Evolutionary conservation across 2,329 filamentous ascomycete genomes (phyloP).

Genomic region (Trichophyton rubrum): DNA sequence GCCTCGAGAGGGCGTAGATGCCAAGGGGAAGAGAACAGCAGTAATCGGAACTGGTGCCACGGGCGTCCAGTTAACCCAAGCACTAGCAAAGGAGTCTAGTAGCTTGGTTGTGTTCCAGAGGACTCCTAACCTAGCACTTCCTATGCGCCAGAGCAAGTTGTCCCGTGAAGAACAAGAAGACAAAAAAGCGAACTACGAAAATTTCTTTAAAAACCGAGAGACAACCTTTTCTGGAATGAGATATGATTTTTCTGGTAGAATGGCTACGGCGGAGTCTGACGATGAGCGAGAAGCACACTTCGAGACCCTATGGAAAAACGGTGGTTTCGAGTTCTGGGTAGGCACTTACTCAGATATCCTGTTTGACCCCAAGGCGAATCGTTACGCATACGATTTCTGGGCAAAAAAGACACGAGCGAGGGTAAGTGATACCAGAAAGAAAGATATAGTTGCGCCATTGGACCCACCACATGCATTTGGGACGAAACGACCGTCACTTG

Average conservation of each 20-base stretch:
- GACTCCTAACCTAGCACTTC: slow-evolving; percentile 52
- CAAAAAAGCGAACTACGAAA: slow-evolving; percentile 31
- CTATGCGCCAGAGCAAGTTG: slow-evolving; percentile 44
- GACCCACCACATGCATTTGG: slow-evolving; percentile 45
- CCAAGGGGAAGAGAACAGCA: slow-evolving; percentile 46
- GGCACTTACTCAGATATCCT: slow-evolving; percentile 41
- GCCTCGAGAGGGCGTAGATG: slow-evolving; percentile 45
- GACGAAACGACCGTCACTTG: slow-evolving; percentile 39
- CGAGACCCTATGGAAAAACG: slow-evolving; percentile 38
- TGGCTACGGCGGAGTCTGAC: slow-evolving; percentile 41
- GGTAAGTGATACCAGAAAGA: slow-evolving; percentile 38
- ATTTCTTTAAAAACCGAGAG: slow-evolving; percentile 40
- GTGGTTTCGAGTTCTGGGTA: slow-evolving; percentile 45
- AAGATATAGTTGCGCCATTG: slow-evolving; percentile 43
- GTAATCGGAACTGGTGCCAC: slow-evolving; percentile 54
- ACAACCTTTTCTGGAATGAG: slow-evolving; percentile 45
- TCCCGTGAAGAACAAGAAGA: slow-evolving; percentile 39
- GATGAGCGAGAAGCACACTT: slow-evolving; percentile 40
- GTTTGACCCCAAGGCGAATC: slow-evolving; percentile 37
- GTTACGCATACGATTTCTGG: slow-evolving; percentile 45
- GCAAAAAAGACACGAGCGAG: slow-evolving; percentile 39
- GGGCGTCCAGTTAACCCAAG: slow-evolving; percentile 52
- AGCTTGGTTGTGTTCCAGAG: slow-evolving; percentile 46
- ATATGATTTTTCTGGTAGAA: slow-evolving; percentile 41
- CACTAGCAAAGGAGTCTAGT: slow-evolving; percentile 42